Evolutionary conservation across 768 basidiomycete species (phyloP).

Genomic region (Suillus cothurnatus): DNA sequence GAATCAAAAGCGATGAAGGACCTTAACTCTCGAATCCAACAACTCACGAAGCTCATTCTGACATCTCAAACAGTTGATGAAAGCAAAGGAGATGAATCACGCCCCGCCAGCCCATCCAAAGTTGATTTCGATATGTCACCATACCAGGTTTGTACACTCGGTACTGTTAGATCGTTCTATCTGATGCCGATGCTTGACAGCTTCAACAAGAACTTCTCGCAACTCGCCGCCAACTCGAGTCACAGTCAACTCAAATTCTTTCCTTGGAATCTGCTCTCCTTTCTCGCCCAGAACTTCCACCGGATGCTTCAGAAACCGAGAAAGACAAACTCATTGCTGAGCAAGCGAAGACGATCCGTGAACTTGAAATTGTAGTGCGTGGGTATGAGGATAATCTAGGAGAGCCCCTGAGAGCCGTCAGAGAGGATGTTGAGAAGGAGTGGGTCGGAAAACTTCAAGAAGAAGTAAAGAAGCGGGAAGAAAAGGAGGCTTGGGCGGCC

Average conservation of each 20-base stretch:
- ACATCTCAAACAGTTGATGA: slow-evolving; percentile 86
- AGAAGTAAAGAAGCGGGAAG: slow-evolving; percentile 61
- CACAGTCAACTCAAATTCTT: slow-evolving; percentile 81
- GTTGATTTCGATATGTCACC: slow-evolving; percentile 90
- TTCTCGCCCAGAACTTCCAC: slow-evolving; percentile 66
- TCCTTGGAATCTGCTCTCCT: slow-evolving; percentile 79
- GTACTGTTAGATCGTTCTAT: not conserved
- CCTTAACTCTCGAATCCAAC: slow-evolving; percentile 76
- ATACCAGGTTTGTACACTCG: slow-evolving; percentile 57
- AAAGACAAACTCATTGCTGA: slow-evolving; percentile 77
- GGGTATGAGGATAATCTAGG: slow-evolving; percentile 77
- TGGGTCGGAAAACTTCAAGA: slow-evolving; percentile 62
- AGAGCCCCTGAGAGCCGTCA: slow-evolving; percentile 63
- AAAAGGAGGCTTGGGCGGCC: slow-evolving; percentile 71
- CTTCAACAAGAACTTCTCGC: slow-evolving; percentile 88
- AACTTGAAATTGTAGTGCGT: slow-evolving; percentile 70
- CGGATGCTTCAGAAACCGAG: slow-evolving; percentile 66
- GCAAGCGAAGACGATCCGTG: slow-evolving; percentile 73
- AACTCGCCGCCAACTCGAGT: slow-evolving; percentile 74
- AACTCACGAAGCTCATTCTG: slow-evolving; percentile 80
- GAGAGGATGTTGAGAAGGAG: slow-evolving; percentile 76
- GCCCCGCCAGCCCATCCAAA: slow-evolving; percentile 83
- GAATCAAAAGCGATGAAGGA: slow-evolving; percentile 86
- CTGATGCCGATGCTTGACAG: slow-evolving; percentile 35
- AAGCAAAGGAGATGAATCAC: slow-evolving; percentile 64